These are phyloP conservation scores for Neostapfia colusana DNA, from an alignment of 176 grass and related monocot genomes.

Conservation along the genomic window DNA sequence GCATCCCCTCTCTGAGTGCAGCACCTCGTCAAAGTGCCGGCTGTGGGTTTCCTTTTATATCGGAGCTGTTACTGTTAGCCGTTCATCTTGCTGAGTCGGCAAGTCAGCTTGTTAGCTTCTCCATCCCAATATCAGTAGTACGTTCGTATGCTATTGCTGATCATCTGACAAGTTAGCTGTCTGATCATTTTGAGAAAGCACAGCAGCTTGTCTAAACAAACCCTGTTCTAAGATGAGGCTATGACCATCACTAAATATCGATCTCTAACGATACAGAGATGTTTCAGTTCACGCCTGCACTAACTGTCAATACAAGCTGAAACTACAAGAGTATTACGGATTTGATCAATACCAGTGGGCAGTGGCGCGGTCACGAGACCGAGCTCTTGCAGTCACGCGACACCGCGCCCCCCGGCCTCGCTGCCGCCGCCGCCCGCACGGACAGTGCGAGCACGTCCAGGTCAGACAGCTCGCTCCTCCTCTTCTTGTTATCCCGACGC, in stretches of 20 bases:
- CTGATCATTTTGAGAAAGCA: not conserved
- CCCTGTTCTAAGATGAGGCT: not conserved
- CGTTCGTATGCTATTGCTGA: not conserved
- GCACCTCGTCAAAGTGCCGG: too few relatives aligned
- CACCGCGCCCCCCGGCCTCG: conserved; percentile 34
- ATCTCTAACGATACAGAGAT: not conserved
- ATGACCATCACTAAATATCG: not conserved
- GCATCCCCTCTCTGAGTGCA: too few relatives aligned
- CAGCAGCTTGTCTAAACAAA: not conserved
- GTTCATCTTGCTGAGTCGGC: too few relatives aligned
- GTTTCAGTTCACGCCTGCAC: conserved; percentile 1
- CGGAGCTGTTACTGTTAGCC: too few relatives aligned
- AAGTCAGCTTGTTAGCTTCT: too few relatives aligned
- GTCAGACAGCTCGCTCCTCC: conserved; percentile 41
- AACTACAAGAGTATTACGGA: not conserved
- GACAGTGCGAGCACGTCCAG: conserved; percentile 51
- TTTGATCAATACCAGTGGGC: not conserved
- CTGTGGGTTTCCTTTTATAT: too few relatives aligned
- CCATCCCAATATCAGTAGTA: too few relatives aligned
- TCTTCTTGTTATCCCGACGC: not conserved
- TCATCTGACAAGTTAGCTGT: not conserved
- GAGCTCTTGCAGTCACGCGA: conserved; percentile 42
- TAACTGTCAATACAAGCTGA: not conserved
- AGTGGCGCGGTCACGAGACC: not conserved
- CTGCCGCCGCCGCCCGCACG: conserved; percentile 55